Percentiles rank a stretch among this genome's conserved stretches.
These are phyloP conservation scores for Leishmania turanica DNA, from an alignment of 208 protist genomes.

Conservation along the genomic window DNA sequence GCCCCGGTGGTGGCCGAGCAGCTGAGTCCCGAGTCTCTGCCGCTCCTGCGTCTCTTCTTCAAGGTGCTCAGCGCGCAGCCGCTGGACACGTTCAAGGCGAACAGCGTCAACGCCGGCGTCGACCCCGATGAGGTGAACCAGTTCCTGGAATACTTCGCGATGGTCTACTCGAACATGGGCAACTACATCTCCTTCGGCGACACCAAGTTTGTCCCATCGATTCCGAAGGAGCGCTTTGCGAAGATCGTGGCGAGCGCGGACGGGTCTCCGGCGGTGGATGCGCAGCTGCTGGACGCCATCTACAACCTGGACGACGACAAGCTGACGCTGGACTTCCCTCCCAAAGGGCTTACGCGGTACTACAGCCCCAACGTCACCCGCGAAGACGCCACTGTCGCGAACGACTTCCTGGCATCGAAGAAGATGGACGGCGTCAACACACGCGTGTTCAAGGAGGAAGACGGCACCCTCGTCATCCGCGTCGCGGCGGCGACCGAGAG, in stretches of 20 bases:
- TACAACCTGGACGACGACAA: slow-evolving; percentile 59
- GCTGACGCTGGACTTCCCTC: slow-evolving; percentile 72
- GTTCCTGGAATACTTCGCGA: slow-evolving; percentile 80
- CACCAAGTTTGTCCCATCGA: slow-evolving; percentile 90
- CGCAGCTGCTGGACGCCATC: slow-evolving; percentile 54
- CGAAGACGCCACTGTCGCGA: slow-evolving; percentile 70
- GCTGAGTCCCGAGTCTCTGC: slow-evolving; percentile 66
- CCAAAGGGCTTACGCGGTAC: slow-evolving; percentile 78
- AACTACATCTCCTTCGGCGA: slow-evolving; percentile 95
- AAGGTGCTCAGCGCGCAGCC: slow-evolving; percentile 36
- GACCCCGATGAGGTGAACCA: slow-evolving; percentile 48
- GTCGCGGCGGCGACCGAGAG: slow-evolving; percentile 49
- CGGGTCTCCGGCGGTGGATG: slow-evolving; percentile 16
- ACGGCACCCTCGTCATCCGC: slow-evolving; percentile 48
- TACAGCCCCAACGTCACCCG: slow-evolving; percentile 78
- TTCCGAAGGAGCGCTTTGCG: slow-evolving; percentile 53
- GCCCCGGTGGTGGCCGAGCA: slow-evolving; percentile 54
- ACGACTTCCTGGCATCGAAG: slow-evolving; percentile 72
- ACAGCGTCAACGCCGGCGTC: slow-evolving; percentile 26
- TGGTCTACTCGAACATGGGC: slow-evolving; percentile 92
- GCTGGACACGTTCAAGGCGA: slow-evolving; percentile 24
- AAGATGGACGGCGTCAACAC: slow-evolving; percentile 81
- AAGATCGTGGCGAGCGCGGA: slow-evolving; percentile 40
- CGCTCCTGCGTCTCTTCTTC: slow-evolving; percentile 53
- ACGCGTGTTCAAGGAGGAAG: slow-evolving; percentile 69